Evolutionary conservation across 2,329 filamentous ascomycete species (phyloP), one percentile per base, ranked within the genome.

Genomic region (Rhynchosporium graminicola): DNA sequence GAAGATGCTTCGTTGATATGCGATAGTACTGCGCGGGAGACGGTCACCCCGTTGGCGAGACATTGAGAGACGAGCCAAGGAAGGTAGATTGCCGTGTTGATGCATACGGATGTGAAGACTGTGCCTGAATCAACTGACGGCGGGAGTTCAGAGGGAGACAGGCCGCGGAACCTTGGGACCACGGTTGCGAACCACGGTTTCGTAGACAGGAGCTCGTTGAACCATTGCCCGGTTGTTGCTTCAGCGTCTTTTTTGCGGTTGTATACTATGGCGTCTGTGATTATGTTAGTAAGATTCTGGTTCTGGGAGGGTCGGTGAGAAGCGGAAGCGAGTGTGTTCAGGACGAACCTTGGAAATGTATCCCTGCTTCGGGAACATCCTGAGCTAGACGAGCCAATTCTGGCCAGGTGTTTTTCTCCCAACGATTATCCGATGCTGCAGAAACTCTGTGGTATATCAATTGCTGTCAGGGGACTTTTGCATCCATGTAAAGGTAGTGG

Each of bases 41-140:
- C 79, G 0, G 85, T 79, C 6, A 90, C 89, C 33, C 91, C 90
- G 61, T 86, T 84, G 69, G 85, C 86, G 33, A 90, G 81, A 74
- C 91, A 96, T 77, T 95, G 88, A 0, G 90, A 89, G 0, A 90
- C 80, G 0, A 98, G 86, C 86, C 90, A 97, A 3, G 91, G 86
- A 2, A 97, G 85, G 77, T 97, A 98, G 62, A 97, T 77, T 47
- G 90, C 86, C 0, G 91, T 91, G 77, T 98, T 97, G 75, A 97
- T 94, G 77, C 93, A 97, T 46, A 97, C 87, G 0, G 90, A 94
- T 7, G 85, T 91, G 75, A 95, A 97, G 60, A 83, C 80, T 57
- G 85, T 90, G 29, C 87, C 92, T 10, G 88, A 89, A 64, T 92
- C 87, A 59, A 88, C 83, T 20, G 84, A 90, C 0, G 78, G 70